Base-by-base conservation (phyloP, 2,329 filamentous ascomycete genomes). In the Fusarium humuli region DNA sequence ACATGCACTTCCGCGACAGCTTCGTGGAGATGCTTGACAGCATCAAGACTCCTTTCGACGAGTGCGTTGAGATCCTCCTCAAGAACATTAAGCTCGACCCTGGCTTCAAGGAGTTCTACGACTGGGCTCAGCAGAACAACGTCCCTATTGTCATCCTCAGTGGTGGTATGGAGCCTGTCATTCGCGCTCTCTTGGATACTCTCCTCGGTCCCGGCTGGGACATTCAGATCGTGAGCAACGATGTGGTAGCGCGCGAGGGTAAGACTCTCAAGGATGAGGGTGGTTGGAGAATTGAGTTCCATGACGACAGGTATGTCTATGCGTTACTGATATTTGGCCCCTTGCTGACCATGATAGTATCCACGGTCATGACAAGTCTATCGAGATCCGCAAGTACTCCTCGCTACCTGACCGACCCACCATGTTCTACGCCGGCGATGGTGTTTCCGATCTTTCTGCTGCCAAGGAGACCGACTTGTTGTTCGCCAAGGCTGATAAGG, bases 291-390 rank as follows among this genome's bases (percentile, higher is more conserved):
- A 95, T 99, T 74, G 85, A 88, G 62, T 99, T 91, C 82, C 94
- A 94, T 77, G 94, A 99, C 78, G 93, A 95, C 66, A 94, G 89
- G 89, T 91, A 77, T 77, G 81, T 45, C 6, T 14, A 12, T 14
- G 12, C 16, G 7, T 4, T 41, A 9, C 16, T 34, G 6, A 7
- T 18, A 46, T 5, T 22, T 29, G 20, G 18, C 40, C 2, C 14
- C 18, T 13, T 53, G 48, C 58, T 73, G 49, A 73, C 46, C 25
- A 30, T 23, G 12, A 63, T 67, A 93, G 92, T 77, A 87, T 90
- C 62, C 97, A 97, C 76, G 96, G 96, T n/a, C 96, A 99, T 79
- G 95, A 99, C 86, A 99, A 99, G 88, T 94, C 91, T 27, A 85
- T 95, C 57, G 93, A 96, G 78, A 94, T 99, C 76, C 90, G 93